Evolutionary conservation across 192 early-diverging fungal genomes (phyloP).

Genomic region (Dissophora ornata): DNA sequence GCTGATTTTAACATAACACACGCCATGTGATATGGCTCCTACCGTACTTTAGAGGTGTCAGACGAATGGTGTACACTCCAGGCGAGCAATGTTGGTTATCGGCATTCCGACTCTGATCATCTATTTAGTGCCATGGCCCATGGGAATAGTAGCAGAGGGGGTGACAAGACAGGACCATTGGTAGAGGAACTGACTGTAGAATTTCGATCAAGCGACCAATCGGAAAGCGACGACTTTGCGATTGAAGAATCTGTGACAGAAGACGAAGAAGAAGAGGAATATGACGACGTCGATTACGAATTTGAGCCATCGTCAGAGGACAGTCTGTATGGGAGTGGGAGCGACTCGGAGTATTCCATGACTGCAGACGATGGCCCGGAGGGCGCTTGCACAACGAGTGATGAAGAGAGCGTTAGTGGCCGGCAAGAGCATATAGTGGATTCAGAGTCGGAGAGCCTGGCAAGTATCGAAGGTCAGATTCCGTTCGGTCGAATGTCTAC

Average conservation of each 20-base stretch:
- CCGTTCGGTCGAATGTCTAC: not conserved
- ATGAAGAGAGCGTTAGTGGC: not conserved
- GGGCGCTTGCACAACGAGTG: not conserved
- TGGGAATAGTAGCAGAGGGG: not conserved
- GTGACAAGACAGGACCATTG: not conserved
- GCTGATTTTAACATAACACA: no score
- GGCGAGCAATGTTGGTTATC: not conserved
- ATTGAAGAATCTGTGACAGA: conserved; percentile 16
- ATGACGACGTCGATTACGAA: conserved; percentile 8
- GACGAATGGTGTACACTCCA: not conserved
- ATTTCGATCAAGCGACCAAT: conserved; percentile 29
- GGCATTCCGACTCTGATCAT: not conserved
- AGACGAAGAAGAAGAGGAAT: conserved; percentile 1
- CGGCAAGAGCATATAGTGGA: not conserved
- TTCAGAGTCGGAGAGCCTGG: not conserved
- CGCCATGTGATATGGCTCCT: not conserved
- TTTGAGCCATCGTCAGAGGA: conserved; percentile 19
- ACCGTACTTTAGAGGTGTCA: not conserved
- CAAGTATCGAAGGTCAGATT: not conserved
- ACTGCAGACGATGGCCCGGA: conserved; percentile 3
- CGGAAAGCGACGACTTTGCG: not conserved
- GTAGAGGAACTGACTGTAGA: conserved; percentile 22
- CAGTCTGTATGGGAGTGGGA: conserved; percentile 11
- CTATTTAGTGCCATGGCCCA: not conserved
- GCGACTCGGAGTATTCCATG: conserved; percentile 14